Evolutionary conservation across 495 filamentous ascomycete genomes (phyloP), one percentile per base, ranked within the genome.

Genomic region (Elasticomyces elasticus): DNA sequence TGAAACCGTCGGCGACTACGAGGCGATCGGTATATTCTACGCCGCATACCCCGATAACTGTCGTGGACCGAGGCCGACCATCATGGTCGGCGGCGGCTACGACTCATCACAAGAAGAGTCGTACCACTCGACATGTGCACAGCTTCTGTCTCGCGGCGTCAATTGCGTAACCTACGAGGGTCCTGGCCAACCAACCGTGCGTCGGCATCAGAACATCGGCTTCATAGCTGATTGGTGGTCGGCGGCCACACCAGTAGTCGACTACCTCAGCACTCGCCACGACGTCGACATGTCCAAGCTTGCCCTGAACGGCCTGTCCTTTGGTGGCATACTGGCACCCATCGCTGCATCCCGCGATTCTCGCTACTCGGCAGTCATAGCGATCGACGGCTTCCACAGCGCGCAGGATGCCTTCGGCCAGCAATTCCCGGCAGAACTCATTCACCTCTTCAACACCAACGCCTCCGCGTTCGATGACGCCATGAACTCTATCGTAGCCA

Each of bases 211-310:
- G 56, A 64, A 66, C n/a, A 12, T 71, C 6, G 74, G 74, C 5
- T 78, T 78, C 61, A 75, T 75, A 41, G 62, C 63, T 1, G 63
- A 77, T 12, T 79, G 75, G 74, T 69, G 73, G 65, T 60, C 65
- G 15, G 73, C 70, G 1, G 68, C 73, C 1, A 64, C 68, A 2
- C 74, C 73, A 6, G 55, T 75, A 1, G 62, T 77, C 0, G 74
- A 76, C 66, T 75, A 68, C 49, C 54, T 67, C 3, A 31, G 57
- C 25, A 24, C 5, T 9, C 52, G 54, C 1, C 42, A 58, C 10
- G 64, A 64, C 2, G 64, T 73, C n/a, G 66, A 73, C 40, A 19
- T 46, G 7, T 19, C 41, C 4, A 47, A 49, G 15, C 37, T 76
- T 4, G 69, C 58, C 5, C 56, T 75, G 0, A 17, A 67, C 71